phyloP scores from a whole-genome alignment of 2,329 filamentous ascomycete species.

The Simplicillium sp. region DNA sequence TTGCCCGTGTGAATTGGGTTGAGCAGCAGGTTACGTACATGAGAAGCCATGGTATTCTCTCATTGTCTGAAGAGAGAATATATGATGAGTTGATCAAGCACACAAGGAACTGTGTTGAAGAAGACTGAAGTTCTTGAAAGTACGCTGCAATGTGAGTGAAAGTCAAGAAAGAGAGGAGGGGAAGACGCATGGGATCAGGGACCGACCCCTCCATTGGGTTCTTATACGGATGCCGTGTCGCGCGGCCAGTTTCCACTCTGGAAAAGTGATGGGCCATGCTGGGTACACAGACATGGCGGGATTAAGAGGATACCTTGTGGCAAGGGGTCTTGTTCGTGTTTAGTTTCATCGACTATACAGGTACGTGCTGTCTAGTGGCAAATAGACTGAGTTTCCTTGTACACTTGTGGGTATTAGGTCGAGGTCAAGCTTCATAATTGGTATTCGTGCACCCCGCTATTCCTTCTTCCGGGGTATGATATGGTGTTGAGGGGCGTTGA shows the following conservation, averaged over 20 bases:
- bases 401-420: no score
- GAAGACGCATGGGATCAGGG: constrained; percentile 8
- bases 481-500: background rate
- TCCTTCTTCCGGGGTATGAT: background rate
- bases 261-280: constrained; percentile 1
- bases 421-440: background rate
- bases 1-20: no score
- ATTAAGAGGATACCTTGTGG: no score
- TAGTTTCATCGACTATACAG: no score
- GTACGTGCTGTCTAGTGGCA: no score
- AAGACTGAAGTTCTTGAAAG: constrained; percentile 12
- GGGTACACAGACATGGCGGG: background rate
- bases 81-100: constrained; percentile 13
- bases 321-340: no score
- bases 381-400: no score
- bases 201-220: constrained; percentile 4
- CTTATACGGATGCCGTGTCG: constrained; percentile 10
- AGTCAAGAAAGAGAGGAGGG: constrained; percentile 8
- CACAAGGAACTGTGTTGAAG: constrained; percentile 21
- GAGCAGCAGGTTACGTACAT: constrained; percentile 25
- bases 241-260: constrained; percentile 7
- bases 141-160: constrained; percentile 13
- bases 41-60: constrained; percentile 66
- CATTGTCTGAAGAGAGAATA: constrained; percentile 37
- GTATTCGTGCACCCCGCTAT: constrained; percentile 7